Conservation (phyloP, 2,329 filamentous ascomycete genomes). For the Ceratocystis huliohia region DNA sequence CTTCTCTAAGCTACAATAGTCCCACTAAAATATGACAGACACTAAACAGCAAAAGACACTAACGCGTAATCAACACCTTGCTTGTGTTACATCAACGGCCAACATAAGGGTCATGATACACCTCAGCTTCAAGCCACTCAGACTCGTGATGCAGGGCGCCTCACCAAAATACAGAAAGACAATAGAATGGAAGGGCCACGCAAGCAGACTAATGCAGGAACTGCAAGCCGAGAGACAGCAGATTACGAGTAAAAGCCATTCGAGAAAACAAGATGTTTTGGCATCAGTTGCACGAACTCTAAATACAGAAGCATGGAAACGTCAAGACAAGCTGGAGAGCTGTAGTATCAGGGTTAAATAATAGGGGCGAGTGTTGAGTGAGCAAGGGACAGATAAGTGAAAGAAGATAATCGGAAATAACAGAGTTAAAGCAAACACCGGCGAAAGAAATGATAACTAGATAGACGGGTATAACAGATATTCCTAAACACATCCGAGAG, state of each 20-base stretch:
- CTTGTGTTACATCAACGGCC: neutral
- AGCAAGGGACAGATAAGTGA: neutral
- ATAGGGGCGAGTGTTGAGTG: neutral
- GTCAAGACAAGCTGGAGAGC: neutral
- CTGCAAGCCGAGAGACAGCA: neutral
- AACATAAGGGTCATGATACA: neutral
- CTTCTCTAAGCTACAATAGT: neutral
- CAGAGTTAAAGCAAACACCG: neutral
- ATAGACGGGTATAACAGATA: conserved; percentile 6
- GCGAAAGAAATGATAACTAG: neutral
- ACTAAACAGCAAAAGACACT: neutral
- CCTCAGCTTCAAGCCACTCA: neutral
- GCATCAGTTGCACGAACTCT: neutral
- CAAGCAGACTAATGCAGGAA: neutral
- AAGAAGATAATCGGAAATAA: neutral
- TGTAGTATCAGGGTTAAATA: neutral
- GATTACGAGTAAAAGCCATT: neutral
- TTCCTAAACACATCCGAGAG: conserved; percentile 3
- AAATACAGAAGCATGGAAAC: too few species aligned
- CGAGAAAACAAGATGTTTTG: neutral
- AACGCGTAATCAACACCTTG: neutral
- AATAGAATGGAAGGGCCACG: neutral
- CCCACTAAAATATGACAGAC: neutral
- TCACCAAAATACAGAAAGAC: neutral
- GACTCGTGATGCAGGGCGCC: too few species aligned